Evolutionary conservation across 164 flowering plant genomes (phyloP), one percentile per base, ranked within the genome.

Genomic region (Magnolia changhungtana): DNA sequence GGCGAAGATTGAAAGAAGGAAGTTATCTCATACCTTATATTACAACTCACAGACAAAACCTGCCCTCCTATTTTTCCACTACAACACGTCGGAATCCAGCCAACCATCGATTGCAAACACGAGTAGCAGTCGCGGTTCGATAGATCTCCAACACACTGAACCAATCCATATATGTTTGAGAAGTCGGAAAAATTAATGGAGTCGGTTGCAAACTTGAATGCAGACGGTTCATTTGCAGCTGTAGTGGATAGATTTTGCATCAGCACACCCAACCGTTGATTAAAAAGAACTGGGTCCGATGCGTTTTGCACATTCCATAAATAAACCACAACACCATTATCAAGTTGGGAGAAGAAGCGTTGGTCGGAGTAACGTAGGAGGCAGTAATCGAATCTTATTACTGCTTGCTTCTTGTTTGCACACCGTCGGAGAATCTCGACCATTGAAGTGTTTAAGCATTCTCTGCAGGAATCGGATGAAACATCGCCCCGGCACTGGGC

Each of bases 61-160:
- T 71, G 23, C 7, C 31, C 86, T 9, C 84, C 81, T 49, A 3
- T n/a, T 7, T 23, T 52, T 23, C 75, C 79, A 24, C 7, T 16
- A 67, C 82, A 76, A 31, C 78, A 71, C 1, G 0, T 9, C 0
- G 75, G 72, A 9, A 85, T 19, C 3, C 1, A 0, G 1, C 21
- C 5, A 16, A 74, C 24, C 5, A 31, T 69, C 18, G 1, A 18
- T 9, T 50, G 29, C 7, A 86, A 76, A 63, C 90, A 88, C 1
- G 14, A 8, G 5, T 0, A 0, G 52, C 90, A 86, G 8, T 76
- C 79, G 0, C 0, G 2, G 2, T n/a, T 7, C 1, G 79, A 27
- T 72, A 87, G n/a, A 79, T 86, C 85, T 59, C 68, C 80, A 10
- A 84, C 82, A 75, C 90, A 88, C 81, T 86, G 87, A 4, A 27